Conservation (phyloP, 345 rosid species). For the Cardiospermum halicacabum region DNA sequence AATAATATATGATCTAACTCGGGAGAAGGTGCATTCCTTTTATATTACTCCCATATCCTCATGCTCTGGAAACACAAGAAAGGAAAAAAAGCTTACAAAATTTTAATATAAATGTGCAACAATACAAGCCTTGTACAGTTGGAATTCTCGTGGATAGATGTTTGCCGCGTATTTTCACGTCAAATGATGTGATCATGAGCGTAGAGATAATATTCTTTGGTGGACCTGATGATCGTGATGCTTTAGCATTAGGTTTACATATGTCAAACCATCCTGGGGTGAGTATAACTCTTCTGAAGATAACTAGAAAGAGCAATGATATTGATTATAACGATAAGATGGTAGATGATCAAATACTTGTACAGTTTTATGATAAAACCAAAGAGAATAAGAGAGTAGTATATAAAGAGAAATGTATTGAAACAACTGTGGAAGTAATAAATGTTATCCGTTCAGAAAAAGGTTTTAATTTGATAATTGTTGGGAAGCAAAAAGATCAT, state of each 20-base stretch:
- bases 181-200: neutral
- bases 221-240: slow-evolving; percentile 33
- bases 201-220: slow-evolving; percentile 26
- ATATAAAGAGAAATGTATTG: neutral
- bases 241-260: slow-evolving; percentile 21
- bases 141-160: slow-evolving; percentile 27
- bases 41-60: slow-evolving; percentile 22
- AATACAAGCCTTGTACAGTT: slow-evolving; percentile 22
- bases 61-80: neutral
- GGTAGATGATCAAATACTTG: no score
- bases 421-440: slow-evolving; percentile 10
- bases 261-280: slow-evolving; percentile 19
- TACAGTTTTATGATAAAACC: no score
- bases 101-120: slow-evolving; percentile 15
- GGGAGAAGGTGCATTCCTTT: slow-evolving; percentile 16
- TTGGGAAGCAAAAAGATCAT: slow-evolving; percentile 13
- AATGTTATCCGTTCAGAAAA: slow-evolving; percentile 8
- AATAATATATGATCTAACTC: slow-evolving; percentile 26
- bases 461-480: slow-evolving; percentile 23
- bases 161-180: neutral
- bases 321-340: no score
- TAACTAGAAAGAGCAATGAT: no score
- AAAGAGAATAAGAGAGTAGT: neutral
- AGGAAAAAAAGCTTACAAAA: neutral
- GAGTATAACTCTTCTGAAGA: slow-evolving; percentile 14